phyloP scores from a whole-genome alignment of 768 basidiomycete species.

The Russula sp. region DNA sequence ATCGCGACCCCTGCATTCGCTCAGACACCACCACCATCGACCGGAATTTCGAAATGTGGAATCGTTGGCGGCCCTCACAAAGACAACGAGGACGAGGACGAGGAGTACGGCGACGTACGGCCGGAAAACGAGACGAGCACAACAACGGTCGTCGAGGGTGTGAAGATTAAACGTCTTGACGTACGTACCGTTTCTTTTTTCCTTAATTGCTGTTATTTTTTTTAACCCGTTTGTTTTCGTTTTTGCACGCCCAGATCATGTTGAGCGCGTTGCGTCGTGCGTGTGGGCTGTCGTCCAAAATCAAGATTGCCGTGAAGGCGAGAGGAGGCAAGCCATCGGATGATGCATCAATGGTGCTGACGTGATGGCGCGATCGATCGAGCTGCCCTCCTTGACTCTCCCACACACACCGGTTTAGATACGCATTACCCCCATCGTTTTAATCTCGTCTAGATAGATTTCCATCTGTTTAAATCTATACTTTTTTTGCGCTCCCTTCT shows the following conservation, averaged over 20 bases:
- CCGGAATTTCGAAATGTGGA: background rate
- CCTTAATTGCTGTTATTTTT: no score
- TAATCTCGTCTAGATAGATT: background rate
- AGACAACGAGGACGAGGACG: background rate
- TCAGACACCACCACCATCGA: background rate
- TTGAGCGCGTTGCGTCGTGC: conserved; percentile 7
- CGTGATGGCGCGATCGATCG: background rate
- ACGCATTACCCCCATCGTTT: background rate
- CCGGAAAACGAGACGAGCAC: background rate
- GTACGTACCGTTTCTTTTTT: background rate
- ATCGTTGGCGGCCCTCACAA: background rate
- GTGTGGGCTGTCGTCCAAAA: background rate
- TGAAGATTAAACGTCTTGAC: conserved; percentile 1
- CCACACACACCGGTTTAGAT: no score
- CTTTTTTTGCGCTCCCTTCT: background rate
- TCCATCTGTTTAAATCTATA: background rate
- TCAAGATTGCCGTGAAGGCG: no score
- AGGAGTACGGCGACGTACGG: background rate
- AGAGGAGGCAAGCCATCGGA: background rate
- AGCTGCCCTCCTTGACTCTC: no score
- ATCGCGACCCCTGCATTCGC: background rate
- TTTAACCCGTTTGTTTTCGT: background rate
- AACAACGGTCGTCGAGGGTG: background rate
- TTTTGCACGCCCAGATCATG: background rate
- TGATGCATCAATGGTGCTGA: background rate